phyloP scores from a whole-genome alignment of 164 flowering plant genomes.

The Umbilicus rupestris region DNA sequence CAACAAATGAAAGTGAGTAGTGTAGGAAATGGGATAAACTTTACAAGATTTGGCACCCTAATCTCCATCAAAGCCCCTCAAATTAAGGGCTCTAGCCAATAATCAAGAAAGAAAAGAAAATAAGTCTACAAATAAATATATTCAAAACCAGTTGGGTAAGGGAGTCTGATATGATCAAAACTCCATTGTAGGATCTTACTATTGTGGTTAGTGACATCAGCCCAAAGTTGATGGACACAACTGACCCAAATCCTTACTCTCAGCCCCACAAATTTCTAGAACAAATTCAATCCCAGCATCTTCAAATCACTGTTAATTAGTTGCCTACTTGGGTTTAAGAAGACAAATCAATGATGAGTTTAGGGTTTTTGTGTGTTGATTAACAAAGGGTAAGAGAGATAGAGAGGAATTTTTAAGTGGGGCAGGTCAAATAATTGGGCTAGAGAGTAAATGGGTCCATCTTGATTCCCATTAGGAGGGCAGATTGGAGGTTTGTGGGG shows the following conservation, averaged over 20 bases:
- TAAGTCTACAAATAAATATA: too few species aligned
- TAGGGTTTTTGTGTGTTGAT: too few species aligned
- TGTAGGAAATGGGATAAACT: constrained; percentile 2
- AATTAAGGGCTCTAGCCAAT: background rate
- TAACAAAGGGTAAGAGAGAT: too few species aligned
- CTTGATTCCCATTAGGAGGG: constrained; percentile 5
- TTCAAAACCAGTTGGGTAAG: too few species aligned
- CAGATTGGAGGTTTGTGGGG: constrained; percentile 2
- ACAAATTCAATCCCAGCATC: background rate
- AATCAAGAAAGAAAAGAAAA: too few species aligned
- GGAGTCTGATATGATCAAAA: too few species aligned
- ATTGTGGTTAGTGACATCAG: constrained; percentile 3
- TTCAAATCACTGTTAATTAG: background rate
- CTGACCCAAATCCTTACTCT: background rate
- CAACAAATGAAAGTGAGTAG: background rate
- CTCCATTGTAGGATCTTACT: too few species aligned
- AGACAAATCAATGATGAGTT: too few species aligned
- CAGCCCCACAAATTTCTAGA: background rate
- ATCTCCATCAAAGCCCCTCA: constrained; percentile 8
- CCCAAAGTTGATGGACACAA: constrained; percentile 7
- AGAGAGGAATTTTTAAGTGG: too few species aligned
- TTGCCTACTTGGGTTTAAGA: too few species aligned
- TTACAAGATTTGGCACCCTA: constrained; percentile 3
- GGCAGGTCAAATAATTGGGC: too few species aligned
- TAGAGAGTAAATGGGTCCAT: background rate